A percentile compares a stretch with the other conserved stretches of the same genome.
These are phyloP conservation scores for Fusarium incarnatum DNA, from an alignment of 2,329 filamentous ascomycete species.

Conservation along the genomic window DNA sequence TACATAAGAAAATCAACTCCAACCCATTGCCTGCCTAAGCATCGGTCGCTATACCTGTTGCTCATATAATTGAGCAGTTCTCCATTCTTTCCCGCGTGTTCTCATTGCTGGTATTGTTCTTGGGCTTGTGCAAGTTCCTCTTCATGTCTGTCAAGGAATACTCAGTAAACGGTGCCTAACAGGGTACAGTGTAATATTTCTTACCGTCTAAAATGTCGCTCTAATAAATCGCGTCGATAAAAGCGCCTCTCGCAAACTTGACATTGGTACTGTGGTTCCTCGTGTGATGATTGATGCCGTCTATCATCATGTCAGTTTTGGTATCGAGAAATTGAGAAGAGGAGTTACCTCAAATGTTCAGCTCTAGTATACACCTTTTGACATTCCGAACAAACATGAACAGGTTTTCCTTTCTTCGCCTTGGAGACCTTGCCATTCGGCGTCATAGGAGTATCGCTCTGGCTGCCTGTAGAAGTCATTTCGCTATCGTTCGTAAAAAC, in stretches of 20 bases:
- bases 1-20: not conserved
- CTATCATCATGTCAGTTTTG: not conserved
- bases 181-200: fast-evolving
- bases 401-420: constrained; percentile 16
- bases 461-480: not conserved
- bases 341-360: constrained; percentile 2
- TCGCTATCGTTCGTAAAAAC: too few relatives aligned
- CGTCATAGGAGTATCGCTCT: constrained; percentile 1
- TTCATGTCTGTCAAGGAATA: not conserved
- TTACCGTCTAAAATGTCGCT: constrained; percentile 21
- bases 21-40: not conserved
- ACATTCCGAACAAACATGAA: constrained; percentile 14
- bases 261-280: constrained; percentile 17
- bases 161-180: not conserved
- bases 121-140: not conserved
- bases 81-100: too few relatives aligned
- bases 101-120: not conserved
- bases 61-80: not conserved
- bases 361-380: constrained; percentile 22
- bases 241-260: constrained; percentile 13
- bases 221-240: constrained; percentile 9
- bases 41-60: not conserved
- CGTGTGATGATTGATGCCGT: constrained; percentile 11
- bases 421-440: constrained; percentile 20
- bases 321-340: not conserved